phyloP scores from a whole-genome alignment of 208 protist species.

The Leishmania tarentolae region DNA sequence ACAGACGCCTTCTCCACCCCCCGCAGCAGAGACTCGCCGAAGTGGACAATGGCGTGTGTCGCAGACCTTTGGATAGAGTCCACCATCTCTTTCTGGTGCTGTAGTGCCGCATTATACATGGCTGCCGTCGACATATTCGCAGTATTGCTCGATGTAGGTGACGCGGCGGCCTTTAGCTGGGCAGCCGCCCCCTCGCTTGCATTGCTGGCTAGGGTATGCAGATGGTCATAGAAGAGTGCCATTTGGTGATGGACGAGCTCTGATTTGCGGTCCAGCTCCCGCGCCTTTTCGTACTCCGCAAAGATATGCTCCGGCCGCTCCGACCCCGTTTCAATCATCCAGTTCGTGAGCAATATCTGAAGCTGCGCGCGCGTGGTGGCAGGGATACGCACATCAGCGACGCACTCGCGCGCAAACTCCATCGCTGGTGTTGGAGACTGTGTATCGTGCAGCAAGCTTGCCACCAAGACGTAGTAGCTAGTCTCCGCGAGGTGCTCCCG shows the following conservation, averaged over 20 bases:
- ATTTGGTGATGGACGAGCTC: constrained; percentile 93
- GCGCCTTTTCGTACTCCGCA: constrained; percentile 70
- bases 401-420: constrained; percentile 66
- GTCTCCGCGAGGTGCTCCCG: constrained; percentile 26
- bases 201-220: constrained; percentile 47
- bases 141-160: background rate
- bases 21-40: constrained; percentile 78
- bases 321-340: constrained; percentile 74
- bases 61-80: constrained; percentile 30
- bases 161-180: constrained; percentile 18
- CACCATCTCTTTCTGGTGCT: constrained; percentile 39
- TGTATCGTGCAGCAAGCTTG: constrained; percentile 89
- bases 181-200: constrained; percentile 21
- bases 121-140: constrained; percentile 9
- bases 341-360: constrained; percentile 76
- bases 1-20: constrained; percentile 89
- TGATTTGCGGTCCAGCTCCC: constrained; percentile 57
- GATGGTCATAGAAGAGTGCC: constrained; percentile 93
- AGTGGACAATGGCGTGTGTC: constrained; percentile 60
- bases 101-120: constrained; percentile 22
- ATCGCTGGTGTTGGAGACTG: constrained; percentile 78
- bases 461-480: constrained; percentile 76
- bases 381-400: constrained; percentile 34
- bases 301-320: constrained; percentile 84
- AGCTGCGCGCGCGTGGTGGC: constrained; percentile 57